Base-by-base conservation (phyloP, 352 stramenopile species). In the Thalassiosira gravida region DNA sequence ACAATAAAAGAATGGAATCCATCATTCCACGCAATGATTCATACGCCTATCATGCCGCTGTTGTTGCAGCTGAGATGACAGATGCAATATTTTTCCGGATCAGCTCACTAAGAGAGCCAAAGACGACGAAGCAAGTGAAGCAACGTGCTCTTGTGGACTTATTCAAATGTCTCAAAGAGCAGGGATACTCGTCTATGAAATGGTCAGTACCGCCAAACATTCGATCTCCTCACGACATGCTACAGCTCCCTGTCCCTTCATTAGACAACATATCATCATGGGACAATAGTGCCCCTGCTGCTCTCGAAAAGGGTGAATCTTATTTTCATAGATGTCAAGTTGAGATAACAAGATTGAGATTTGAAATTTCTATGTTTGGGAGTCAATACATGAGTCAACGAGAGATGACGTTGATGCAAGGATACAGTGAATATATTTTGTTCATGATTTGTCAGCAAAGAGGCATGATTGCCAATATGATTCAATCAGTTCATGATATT, bases 61-160 rank as follows among this genome's bases (percentile, higher is more conserved):
- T 93, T 49, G 58, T 95, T 24, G 95, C 94, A 74, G 92, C 95
- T 79, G 92, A 97, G 49, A 87, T 98, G 5, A 97, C 92, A 72
- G 92, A 96, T 67, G 92, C 95, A 25, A 97, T 99, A 62, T 98
- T 99, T 77, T 95, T 96, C 42, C 93, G 97, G n/a, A 98, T 99
- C 79, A 83, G 95, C 16, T 70, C 83, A 11, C 81, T 98, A 65
- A 90, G 96, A 57, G 76, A 80, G 14, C 85, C 85, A 24, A 97
- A 96, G 30, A 78, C 95, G 16, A 95, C 95, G 0, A 98, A 98
- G 86, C 95, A 94, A 52, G 95, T 98, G 24, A 99, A 99, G 86
- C 97, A 98, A 89, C 95, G 98, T 67, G 97, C 97, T 14, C 82
- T 99, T 3, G 92, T 98, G 24, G 97, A 99, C 72, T 82, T 99